Evolutionary conservation across 495 filamentous ascomycete species (phyloP), one percentile per base, ranked within the genome.

Genomic region (Podospora sp.): DNA sequence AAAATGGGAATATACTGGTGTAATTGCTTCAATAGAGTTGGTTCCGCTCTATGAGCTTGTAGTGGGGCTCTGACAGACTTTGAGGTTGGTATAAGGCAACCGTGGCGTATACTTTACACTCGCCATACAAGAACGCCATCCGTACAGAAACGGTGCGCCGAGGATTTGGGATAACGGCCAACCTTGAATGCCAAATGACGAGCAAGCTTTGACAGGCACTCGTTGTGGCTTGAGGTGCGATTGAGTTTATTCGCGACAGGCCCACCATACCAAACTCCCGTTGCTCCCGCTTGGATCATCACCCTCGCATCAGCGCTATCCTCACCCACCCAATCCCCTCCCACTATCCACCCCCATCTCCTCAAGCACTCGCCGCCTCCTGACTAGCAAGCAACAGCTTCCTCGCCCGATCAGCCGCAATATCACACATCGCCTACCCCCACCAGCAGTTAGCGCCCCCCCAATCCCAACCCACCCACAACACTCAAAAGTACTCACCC

Each of bases 401-500:
- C 49, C 70, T 63, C 53, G 79, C 80, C 24, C 82, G 73, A 53
- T 83, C 82, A 18, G 70, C 72, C 27, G 82, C 81, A 51, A 84
- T 84, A 69, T 83, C 82, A 73, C 80, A 81, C 80, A 84, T 84
- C 26, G 81, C 81, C 82, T 84, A 55, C 58, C 5, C 12, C 0
- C 12, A 16, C 65, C 11, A 69, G 35, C 65, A 36, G n/a, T n/a
- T n/a, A n/a, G n/a, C n/a, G n/a, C n/a, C n/a, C 3, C 27, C 6
- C 18, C 2, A 18, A 14, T 27, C 51, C 40, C 8, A 8, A 26
- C 22, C 16, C 55, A 59, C 11, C 18, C 2, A 59, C 4, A 20
- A 67, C 9, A 16, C 60, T 25, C 35, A 59, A n/a, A 52, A 61
- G 12, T 58, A 60, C 82, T 65, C 74, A 95, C 92, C 85, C 90